phyloP scores from a whole-genome alignment of 2,329 filamentous ascomycete genomes.

The Lizonia empirigonia region DNA sequence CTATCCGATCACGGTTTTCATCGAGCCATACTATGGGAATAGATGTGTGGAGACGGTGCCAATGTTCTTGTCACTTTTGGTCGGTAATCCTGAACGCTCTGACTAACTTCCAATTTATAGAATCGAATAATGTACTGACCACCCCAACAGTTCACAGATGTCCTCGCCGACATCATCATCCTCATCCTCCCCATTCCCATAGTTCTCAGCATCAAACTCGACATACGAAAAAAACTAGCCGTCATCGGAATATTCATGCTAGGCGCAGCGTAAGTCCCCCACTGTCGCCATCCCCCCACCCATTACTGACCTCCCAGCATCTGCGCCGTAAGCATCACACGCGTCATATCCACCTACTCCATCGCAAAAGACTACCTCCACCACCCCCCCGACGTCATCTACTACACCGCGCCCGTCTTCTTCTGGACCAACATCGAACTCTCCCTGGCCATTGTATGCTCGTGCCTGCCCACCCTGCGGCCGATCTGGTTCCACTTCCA shows the following conservation, averaged over 20 bases:
- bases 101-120: too few relatives aligned
- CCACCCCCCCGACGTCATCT: slow-evolving; percentile 29
- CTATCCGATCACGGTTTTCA: slow-evolving; percentile 34
- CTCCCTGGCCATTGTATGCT: slow-evolving; percentile 31
- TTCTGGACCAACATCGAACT: slow-evolving; percentile 42
- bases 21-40: slow-evolving; percentile 34
- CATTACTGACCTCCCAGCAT: slow-evolving; percentile 21
- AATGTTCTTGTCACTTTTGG: slow-evolving; percentile 30
- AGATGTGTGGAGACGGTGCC: slow-evolving; percentile 31
- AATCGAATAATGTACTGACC: slow-evolving; percentile 8
- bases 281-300: too few relatives aligned
- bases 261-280: slow-evolving; percentile 27
- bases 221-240: slow-evolving; percentile 26
- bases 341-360: slow-evolving; percentile 25
- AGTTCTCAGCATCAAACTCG: slow-evolving; percentile 28
- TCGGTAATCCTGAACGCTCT: too few relatives aligned
- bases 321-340: slow-evolving; percentile 30
- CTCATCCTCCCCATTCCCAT: slow-evolving; percentile 34
- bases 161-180: slow-evolving; percentile 30
- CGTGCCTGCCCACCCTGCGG: slow-evolving; percentile 33
- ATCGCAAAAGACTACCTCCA: slow-evolving; percentile 28
- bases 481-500: slow-evolving; percentile 32
- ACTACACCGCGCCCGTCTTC: slow-evolving; percentile 35
- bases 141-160: slow-evolving; percentile 21
- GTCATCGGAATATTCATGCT: slow-evolving; percentile 31